phyloP scores from a whole-genome alignment of 805 yeast species.

The Ogataea trehaloabstinens region DNA sequence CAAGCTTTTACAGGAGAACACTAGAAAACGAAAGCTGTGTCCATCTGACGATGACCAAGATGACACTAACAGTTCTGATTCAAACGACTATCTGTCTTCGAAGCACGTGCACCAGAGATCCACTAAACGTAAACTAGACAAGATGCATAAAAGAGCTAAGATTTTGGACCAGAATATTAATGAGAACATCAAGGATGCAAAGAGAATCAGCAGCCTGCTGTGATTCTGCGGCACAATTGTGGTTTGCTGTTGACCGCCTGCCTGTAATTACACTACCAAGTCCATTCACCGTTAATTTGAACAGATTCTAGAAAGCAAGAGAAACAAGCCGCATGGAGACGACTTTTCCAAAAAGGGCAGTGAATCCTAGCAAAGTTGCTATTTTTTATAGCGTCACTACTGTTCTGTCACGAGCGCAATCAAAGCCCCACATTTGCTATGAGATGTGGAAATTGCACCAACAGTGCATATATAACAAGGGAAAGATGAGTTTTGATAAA shows the following conservation, averaged over 20 bases:
- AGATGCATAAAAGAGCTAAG: constrained; percentile 13
- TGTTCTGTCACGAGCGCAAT: no score
- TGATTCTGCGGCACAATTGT: not conserved
- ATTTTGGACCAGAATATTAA: constrained; percentile 13
- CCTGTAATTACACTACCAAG: no score
- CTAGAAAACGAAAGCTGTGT: constrained; percentile 12
- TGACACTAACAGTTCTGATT: not conserved
- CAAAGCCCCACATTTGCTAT: no score
- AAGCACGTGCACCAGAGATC: constrained; percentile 4
- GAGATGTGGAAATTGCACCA: no score
- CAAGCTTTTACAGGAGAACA: constrained; percentile 16
- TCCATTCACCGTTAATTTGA: no score
- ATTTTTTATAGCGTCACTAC: no score
- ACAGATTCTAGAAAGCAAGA: no score
- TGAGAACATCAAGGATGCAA: constrained; percentile 13
- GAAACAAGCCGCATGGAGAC: no score
- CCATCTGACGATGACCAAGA: constrained; percentile 7
- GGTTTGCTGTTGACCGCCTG: no score
- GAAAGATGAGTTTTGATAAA: no score
- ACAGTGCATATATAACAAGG: no score
- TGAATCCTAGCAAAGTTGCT: constrained; percentile 2
- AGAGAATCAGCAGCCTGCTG: constrained; percentile 10
- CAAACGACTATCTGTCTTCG: not conserved
- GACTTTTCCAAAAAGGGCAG: no score
- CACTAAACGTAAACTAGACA: constrained; percentile 8